These are phyloP conservation scores for Waitea zeae DNA, from an alignment of 1,284 basidiomycete genomes.

Conservation along the genomic window DNA sequence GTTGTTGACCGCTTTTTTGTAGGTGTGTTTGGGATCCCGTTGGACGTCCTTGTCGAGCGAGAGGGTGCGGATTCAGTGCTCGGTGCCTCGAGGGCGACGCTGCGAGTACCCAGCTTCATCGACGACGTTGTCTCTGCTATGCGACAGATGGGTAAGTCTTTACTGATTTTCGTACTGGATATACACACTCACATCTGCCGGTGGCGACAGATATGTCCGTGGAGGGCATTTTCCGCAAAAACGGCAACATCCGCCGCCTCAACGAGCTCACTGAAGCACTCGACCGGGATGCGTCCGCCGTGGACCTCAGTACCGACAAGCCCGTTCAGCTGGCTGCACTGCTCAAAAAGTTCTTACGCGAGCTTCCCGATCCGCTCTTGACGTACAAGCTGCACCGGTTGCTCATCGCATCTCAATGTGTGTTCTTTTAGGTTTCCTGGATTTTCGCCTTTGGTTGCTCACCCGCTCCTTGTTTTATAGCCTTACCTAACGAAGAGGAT, in stretches of 20 bases:
- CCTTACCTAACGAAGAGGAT: conserved; percentile 60
- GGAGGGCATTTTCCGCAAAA: conserved; percentile 97
- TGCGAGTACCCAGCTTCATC: conserved; percentile 92
- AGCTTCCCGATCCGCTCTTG: conserved; percentile 91
- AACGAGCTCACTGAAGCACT: conserved; percentile 86
- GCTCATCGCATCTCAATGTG: conserved; percentile 79
- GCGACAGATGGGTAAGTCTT: conserved; percentile 90
- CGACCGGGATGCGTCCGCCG: conserved; percentile 80
- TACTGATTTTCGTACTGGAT: too few relatives aligned
- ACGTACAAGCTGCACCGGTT: conserved; percentile 88
- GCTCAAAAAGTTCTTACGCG: conserved; percentile 93
- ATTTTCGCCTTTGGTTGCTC: conserved; percentile 5
- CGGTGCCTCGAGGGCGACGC: conserved; percentile 71
- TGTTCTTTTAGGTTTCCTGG: conserved; percentile 15
- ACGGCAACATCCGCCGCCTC: conserved; percentile 89
- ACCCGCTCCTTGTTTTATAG: conserved; percentile 23
- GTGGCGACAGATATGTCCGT: conserved; percentile 96
- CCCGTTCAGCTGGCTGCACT: conserved; percentile 94
- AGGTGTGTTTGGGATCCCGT: conserved; percentile 84
- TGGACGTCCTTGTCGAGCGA: conserved; percentile 89
- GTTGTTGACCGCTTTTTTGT: conserved; percentile 2
- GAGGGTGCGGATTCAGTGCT: conserved; percentile 90
- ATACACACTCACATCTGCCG: too few relatives aligned
- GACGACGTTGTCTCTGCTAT: conserved; percentile 97
- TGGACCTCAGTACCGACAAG: conserved; percentile 89